Evolutionary conservation across 2,329 filamentous ascomycete genomes (phyloP).

Genomic region (Westerdykella ornata): DNA sequence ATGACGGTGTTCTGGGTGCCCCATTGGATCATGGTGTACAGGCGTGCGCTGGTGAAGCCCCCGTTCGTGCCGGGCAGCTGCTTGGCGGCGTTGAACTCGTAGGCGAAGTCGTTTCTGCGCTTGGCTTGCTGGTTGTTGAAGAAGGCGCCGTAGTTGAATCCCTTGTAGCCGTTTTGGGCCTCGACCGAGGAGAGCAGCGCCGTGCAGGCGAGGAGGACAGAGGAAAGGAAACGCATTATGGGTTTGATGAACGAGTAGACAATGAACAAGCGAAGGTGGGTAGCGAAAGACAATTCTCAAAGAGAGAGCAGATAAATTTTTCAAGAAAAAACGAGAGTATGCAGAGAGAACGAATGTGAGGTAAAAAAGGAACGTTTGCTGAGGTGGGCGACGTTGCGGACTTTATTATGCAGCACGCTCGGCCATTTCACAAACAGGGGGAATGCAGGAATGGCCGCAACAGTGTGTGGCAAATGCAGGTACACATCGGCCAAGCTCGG

Average conservation of each 20-base stretch:
- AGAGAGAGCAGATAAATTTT: too few species aligned
- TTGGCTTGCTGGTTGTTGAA: constrained; percentile 57
- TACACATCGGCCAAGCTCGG: too few species aligned
- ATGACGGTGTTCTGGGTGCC: constrained; percentile 60
- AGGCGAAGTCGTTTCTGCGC: constrained; percentile 59
- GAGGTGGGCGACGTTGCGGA: too few species aligned
- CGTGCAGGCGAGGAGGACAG: constrained; percentile 34
- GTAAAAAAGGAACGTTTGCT: too few species aligned
- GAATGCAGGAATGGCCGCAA: too few species aligned
- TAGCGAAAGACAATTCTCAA: too few species aligned
- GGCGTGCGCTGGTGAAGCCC: constrained; percentile 59
- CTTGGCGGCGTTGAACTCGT: constrained; percentile 61
- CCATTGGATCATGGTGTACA: constrained; percentile 71
- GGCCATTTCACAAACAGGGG: too few species aligned
- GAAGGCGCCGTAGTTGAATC: constrained; percentile 68
- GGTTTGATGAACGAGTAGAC: constrained; percentile 1
- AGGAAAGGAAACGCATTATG: constrained; percentile 32
- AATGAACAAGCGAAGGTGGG: background rate
- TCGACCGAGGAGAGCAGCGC: constrained; percentile 37
- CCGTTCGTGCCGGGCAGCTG: constrained; percentile 57
- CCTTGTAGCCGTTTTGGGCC: constrained; percentile 36
- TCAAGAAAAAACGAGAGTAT: too few species aligned
- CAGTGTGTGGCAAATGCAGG: too few species aligned
- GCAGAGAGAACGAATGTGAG: too few species aligned
- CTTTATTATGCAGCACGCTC: too few species aligned